Evolutionary conservation across 1,284 basidiomycete species (phyloP), one percentile per base, ranked within the genome.

Genomic region (Leccinum pachyderme): DNA sequence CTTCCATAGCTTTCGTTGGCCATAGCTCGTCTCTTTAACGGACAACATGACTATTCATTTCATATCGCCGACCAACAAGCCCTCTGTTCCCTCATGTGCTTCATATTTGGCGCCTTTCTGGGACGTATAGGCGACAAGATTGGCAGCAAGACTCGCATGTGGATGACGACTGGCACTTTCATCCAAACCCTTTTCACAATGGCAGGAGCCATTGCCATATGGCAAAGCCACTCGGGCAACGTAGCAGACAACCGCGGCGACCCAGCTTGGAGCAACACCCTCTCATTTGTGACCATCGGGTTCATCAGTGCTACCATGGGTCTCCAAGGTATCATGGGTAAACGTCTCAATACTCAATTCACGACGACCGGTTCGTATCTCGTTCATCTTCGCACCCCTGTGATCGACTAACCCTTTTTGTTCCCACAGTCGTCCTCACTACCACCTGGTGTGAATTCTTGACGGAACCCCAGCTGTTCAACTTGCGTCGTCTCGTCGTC

Each of bases 401-500:
- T 8, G 6, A 13, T 32, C 49, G 31, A 48, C 51, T 45, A 7
- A 6, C 4, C 39, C 39, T n/a, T n/a, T 11, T 39, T 39, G 22
- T 43, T 29, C 12, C 1, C 22, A 22, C 59, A 82, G 84, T 86
- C 53, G 83, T 85, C 47, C 75, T 91, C 22, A 92, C 89, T 6
- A 91, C 90, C 7, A 84, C 91, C 22, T 94, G 91, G 91, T 89
- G 91, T 54, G 90, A 94, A 70, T 81, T 94, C 52, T 80, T 90
- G 76, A 84, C 85, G 49, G 90, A 93, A 68, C 90, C 91, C 0
- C 74, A 81, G 46, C 77, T 94, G 8, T 88, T 86, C 76, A 73
- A 72, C 32, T 46, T 83, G 45, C 76, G 77, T 41, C 70, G 77
- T 33, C 73, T 77, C 54, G 77, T 88, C 57, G 73, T 72, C 29